phyloP scores from a whole-genome alignment of 2,329 filamentous ascomycete species.

The Monosporascus sp. region DNA sequence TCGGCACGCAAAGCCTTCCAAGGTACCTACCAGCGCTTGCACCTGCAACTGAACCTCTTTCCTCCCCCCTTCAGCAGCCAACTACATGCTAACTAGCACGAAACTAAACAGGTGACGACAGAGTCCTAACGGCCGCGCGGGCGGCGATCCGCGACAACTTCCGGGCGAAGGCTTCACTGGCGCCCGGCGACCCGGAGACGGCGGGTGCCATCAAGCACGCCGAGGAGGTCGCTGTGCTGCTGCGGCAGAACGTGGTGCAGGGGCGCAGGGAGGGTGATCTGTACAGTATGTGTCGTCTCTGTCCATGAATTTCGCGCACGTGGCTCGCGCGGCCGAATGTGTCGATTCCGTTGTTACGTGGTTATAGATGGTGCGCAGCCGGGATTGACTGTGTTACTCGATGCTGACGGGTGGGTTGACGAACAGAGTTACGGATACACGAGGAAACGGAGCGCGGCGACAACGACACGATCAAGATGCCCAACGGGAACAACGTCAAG shows the following conservation, averaged over 20 bases:
- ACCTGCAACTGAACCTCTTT: background rate
- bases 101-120: conserved; percentile 65
- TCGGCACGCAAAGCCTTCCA: conserved; percentile 78
- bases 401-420: conserved; percentile 3
- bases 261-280: conserved; percentile 53
- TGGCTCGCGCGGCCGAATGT: no score
- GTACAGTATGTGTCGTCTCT: conserved; percentile 51
- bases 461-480: conserved; percentile 81
- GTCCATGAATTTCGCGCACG: no score
- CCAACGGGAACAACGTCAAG: conserved; percentile 31
- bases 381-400: background rate
- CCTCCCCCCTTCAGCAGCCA: background rate
- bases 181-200: conserved; percentile 53
- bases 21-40: conserved; percentile 45
- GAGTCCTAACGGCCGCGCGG: conserved; percentile 65
- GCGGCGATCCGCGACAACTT: conserved; percentile 71
- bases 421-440: conserved; percentile 77
- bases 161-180: conserved; percentile 57
- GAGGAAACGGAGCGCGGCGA: conserved; percentile 86
- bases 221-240: conserved; percentile 72
- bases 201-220: conserved; percentile 69
- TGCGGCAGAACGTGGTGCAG: conserved; percentile 85
- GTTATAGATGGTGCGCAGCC: no score
- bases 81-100: background rate
- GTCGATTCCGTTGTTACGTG: no score